Conservation (phyloP, 2,329 filamentous ascomycete species). For the Trichophyton mentagrophytes region DNA sequence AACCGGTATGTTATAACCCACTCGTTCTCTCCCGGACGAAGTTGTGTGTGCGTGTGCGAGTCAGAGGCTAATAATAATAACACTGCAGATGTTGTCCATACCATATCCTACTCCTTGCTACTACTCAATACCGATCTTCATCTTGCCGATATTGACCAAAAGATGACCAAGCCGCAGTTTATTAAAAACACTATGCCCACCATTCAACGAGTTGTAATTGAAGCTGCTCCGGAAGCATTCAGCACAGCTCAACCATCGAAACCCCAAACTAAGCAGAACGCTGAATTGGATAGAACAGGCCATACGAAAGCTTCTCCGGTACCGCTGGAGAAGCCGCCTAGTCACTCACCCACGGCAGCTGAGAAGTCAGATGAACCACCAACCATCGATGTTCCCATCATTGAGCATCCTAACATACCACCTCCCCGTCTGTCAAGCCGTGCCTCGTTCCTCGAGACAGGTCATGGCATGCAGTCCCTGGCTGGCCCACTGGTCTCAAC, state of each 20-base stretch:
- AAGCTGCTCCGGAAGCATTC: slow-evolving; percentile 57
- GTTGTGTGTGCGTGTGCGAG: neutral
- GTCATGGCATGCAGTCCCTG: slow-evolving; percentile 20
- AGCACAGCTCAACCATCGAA: slow-evolving; percentile 36
- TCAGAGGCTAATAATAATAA: slow-evolving; percentile 1
- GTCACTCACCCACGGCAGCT: slow-evolving; percentile 7
- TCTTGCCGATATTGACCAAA: slow-evolving; percentile 83
- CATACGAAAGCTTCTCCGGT: slow-evolving; percentile 13
- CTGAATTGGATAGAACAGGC: neutral
- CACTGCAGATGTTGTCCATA: slow-evolving; percentile 73
- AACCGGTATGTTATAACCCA: slow-evolving; percentile 45
- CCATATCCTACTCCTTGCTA: slow-evolving; percentile 90
- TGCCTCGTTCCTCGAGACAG: slow-evolving; percentile 30
- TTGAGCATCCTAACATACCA: slow-evolving; percentile 11
- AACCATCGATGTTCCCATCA: slow-evolving; percentile 14
- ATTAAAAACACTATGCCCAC: slow-evolving; percentile 93
- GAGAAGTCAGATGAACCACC: slow-evolving; percentile 1
- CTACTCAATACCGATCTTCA: slow-evolving; percentile 93
- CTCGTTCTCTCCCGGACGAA: neutral
- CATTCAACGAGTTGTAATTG: slow-evolving; percentile 61
- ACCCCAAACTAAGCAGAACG: neutral
- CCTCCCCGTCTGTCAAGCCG: slow-evolving; percentile 22
- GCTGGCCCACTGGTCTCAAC: slow-evolving; percentile 66
- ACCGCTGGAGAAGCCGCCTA: neutral
- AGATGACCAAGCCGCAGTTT: slow-evolving; percentile 92